Percentiles rank a stretch among this genome's conserved stretches.
Conservation (phyloP, 331 rosid genomes). For the Malus hybrid region DNA sequence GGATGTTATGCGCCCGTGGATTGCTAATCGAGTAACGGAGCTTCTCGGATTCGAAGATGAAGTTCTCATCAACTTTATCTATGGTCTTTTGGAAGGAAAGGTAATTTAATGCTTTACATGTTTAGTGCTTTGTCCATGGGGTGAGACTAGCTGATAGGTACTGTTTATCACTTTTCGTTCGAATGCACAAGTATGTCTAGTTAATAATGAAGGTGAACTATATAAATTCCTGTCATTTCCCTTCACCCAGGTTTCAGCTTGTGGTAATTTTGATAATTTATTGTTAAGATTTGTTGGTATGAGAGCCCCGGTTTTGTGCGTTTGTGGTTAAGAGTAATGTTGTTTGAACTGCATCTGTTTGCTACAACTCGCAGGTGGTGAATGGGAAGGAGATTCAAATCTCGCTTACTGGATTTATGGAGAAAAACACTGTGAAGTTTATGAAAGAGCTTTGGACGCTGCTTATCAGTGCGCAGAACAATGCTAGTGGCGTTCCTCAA, state of each 20-base stretch:
- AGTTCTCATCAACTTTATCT: conserved; percentile 94
- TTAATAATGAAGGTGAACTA: background rate
- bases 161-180: background rate
- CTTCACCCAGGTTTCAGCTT: background rate
- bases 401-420: conserved; percentile 96
- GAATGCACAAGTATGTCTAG: background rate
- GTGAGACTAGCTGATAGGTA: background rate
- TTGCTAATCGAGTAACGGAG: conserved; percentile 81
- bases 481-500: conserved; percentile 95
- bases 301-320: background rate
- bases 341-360: background rate
- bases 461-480: conserved; percentile 89
- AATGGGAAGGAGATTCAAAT: conserved; percentile 96
- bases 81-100: conserved; percentile 89
- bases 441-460: conserved; percentile 97
- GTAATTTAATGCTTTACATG: conserved; percentile 21
- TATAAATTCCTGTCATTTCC: too few relatives aligned
- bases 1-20: conserved; percentile 92
- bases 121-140: background rate
- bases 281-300: background rate
- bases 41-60: conserved; percentile 97
- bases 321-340: background rate
- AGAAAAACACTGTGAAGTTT: conserved; percentile 89
- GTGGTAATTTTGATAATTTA: background rate
- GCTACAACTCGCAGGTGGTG: conserved; percentile 46